A percentile compares a stretch with the other conserved stretches of the same genome.
These are phyloP conservation scores for Fusarium duplospermum DNA, from an alignment of 2,329 filamentous ascomycete genomes.

Conservation along the genomic window DNA sequence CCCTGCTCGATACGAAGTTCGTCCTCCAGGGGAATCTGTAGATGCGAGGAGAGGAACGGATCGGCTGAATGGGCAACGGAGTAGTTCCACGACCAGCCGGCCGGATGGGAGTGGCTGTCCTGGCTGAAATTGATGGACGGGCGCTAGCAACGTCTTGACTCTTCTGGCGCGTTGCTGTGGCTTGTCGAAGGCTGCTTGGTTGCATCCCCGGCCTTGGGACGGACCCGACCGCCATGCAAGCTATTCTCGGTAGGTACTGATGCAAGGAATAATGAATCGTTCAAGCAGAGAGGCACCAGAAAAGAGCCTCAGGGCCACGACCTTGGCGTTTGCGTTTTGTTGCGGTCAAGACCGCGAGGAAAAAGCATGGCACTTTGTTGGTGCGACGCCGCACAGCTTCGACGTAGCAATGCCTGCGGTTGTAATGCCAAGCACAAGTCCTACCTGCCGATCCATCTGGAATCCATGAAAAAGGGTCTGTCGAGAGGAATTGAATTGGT, in stretches of 20 bases:
- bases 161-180: conserved; percentile 27
- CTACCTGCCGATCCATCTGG: conserved; percentile 29
- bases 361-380: conserved; percentile 9
- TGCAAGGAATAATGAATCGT: conserved; percentile 22
- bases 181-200: conserved; percentile 10
- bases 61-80: conserved; percentile 18
- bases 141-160: conserved; percentile 36
- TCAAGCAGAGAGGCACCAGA: conserved; percentile 11
- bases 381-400: conserved; percentile 21
- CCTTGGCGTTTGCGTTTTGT: background rate
- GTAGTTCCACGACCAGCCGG: conserved; percentile 9
- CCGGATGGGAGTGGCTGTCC: conserved; percentile 5
- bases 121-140: conserved; percentile 27
- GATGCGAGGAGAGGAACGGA: conserved; percentile 17
- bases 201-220: background rate
- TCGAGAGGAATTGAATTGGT: conserved; percentile 1
- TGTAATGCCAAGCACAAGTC: conserved; percentile 8
- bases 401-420: conserved; percentile 3
- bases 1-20: background rate
- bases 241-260: conserved; percentile 21
- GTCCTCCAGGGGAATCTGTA: background rate
- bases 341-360: background rate
- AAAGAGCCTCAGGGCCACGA: conserved; percentile 1
- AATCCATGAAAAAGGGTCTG: background rate
- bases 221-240: conserved; percentile 15